Conservation (phyloP, 768 basidiomycete species). For the Atractiella rhizophila region DNA sequence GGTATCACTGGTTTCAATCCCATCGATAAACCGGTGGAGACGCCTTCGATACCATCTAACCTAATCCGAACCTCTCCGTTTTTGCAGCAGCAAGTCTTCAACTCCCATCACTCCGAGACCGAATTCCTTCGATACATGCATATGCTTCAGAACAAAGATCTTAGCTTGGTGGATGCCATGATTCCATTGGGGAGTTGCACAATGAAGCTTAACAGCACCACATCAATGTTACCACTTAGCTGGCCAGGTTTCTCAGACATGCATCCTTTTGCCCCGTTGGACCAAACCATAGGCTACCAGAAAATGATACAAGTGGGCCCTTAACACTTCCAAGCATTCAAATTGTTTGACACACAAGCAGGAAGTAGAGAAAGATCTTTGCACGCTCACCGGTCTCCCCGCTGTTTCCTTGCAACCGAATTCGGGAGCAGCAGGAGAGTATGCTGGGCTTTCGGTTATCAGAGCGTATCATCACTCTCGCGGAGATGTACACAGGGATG, state of each 20-base stretch:
- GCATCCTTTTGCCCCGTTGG: conserved; percentile 74
- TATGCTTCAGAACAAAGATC: conserved; percentile 76
- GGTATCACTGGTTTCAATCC: conserved; percentile 23
- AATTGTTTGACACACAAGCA: conserved; percentile 16
- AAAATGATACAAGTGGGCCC: conserved; percentile 34
- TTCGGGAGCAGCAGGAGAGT: conserved; percentile 94
- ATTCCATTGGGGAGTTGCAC: conserved; percentile 28
- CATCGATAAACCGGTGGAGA: conserved; percentile 19
- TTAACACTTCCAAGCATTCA: neutral
- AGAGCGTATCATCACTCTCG: conserved; percentile 78
- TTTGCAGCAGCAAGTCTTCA: conserved; percentile 74
- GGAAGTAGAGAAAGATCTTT: conserved; percentile 77
- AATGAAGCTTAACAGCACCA: conserved; percentile 76
- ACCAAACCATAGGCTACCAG: conserved; percentile 72
- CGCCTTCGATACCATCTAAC: conserved; percentile 35
- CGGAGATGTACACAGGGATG: conserved; percentile 57
- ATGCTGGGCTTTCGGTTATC: conserved; percentile 81
- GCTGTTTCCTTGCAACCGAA: conserved; percentile 94
- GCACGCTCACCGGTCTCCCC: conserved; percentile 87
- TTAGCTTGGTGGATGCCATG: conserved; percentile 85
- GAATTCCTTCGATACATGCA: conserved; percentile 60
- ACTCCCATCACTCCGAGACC: conserved; percentile 90
- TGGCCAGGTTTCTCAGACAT: conserved; percentile 75
- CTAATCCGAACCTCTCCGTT: conserved; percentile 31
- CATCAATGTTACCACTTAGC: conserved; percentile 87